Evolutionary conservation across 164 flowering plant genomes (phyloP).

Genomic region (Stephania yunnanensis): DNA sequence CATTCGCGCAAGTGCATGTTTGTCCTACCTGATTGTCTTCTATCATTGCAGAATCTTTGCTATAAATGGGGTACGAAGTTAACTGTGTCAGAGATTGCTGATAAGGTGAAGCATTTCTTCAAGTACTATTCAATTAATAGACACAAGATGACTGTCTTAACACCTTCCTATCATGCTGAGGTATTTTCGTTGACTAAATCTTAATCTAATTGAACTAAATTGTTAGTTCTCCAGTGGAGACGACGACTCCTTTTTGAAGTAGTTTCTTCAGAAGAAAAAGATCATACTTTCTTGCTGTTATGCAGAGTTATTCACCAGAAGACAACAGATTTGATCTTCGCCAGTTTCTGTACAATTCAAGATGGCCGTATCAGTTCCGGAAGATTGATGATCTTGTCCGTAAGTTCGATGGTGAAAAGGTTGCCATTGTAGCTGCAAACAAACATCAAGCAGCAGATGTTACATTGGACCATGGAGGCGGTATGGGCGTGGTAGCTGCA

Average conservation of each 20-base stretch:
- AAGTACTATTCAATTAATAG: slow-evolving; percentile 93
- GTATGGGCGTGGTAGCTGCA: slow-evolving; percentile 79
- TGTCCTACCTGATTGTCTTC: neutral
- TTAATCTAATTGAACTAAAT: neutral
- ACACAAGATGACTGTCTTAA: slow-evolving; percentile 93
- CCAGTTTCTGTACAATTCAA: slow-evolving; percentile 81
- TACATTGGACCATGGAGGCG: slow-evolving; percentile 35
- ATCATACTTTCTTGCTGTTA: slow-evolving; percentile 4
- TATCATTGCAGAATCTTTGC: slow-evolving; percentile 65
- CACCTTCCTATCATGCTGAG: slow-evolving; percentile 98
- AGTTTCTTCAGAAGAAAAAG: neutral
- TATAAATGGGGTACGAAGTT: slow-evolving; percentile 70
- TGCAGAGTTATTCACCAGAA: slow-evolving; percentile 97
- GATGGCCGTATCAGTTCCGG: slow-evolving; percentile 94
- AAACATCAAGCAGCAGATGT: slow-evolving; percentile 21
- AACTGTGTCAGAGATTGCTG: slow-evolving; percentile 68
- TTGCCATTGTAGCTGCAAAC: slow-evolving; percentile 22
- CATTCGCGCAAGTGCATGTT: neutral
- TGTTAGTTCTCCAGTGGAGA: neutral
- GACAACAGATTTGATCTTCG: slow-evolving; percentile 94
- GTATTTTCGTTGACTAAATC: slow-evolving; percentile 27
- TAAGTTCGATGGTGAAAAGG: slow-evolving; percentile 36
- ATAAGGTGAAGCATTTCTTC: slow-evolving; percentile 91
- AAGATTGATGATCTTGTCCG: slow-evolving; percentile 82
- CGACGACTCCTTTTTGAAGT: neutral